A percentile compares a stretch with the other conserved stretches of the same genome.
Evolutionary conservation across 2,329 filamentous ascomycete genomes (phyloP).

Genomic region (Paramyrothecium roridum): DNA sequence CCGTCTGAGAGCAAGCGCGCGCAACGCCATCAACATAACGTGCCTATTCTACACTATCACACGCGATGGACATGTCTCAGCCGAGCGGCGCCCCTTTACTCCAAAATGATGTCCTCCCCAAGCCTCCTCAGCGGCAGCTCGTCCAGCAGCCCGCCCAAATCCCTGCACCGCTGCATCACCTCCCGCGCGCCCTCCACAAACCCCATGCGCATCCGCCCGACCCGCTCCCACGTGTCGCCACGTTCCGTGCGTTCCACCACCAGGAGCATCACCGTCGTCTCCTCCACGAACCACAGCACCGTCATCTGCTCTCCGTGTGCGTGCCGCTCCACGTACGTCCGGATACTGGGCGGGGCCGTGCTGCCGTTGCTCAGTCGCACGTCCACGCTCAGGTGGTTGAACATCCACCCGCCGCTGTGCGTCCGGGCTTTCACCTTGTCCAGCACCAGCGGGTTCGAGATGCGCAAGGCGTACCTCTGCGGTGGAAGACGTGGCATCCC

Average conservation of each 20-base stretch:
- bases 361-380: slow-evolving; percentile 25
- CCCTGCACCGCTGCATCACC: slow-evolving; percentile 22
- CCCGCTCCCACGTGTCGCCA: slow-evolving; percentile 24
- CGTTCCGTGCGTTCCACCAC: slow-evolving; percentile 22
- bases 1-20: too few relatives aligned
- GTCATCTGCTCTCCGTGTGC: slow-evolving; percentile 32
- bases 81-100: slow-evolving; percentile 11
- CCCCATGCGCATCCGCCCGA: slow-evolving; percentile 31
- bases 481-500: slow-evolving; percentile 17
- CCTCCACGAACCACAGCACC: slow-evolving; percentile 31
- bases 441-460: slow-evolving; percentile 27
- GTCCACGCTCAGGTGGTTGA: slow-evolving; percentile 30
- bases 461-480: slow-evolving; percentile 23
- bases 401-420: slow-evolving; percentile 27
- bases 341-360: slow-evolving; percentile 17
- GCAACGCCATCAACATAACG: too few relatives aligned
- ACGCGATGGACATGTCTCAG: neutral
- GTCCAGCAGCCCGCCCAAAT: slow-evolving; percentile 26
- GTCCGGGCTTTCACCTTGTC: slow-evolving; percentile 29
- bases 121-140: slow-evolving; percentile 26
- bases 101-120: slow-evolving; percentile 28
- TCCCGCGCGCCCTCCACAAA: slow-evolving; percentile 29
- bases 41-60: neutral
- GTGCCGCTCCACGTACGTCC: slow-evolving; percentile 29
- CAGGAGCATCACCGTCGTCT: slow-evolving; percentile 27